Conservation (phyloP, 2,329 filamentous ascomycete genomes). For the Ophiosphaerella herpotricha region DNA sequence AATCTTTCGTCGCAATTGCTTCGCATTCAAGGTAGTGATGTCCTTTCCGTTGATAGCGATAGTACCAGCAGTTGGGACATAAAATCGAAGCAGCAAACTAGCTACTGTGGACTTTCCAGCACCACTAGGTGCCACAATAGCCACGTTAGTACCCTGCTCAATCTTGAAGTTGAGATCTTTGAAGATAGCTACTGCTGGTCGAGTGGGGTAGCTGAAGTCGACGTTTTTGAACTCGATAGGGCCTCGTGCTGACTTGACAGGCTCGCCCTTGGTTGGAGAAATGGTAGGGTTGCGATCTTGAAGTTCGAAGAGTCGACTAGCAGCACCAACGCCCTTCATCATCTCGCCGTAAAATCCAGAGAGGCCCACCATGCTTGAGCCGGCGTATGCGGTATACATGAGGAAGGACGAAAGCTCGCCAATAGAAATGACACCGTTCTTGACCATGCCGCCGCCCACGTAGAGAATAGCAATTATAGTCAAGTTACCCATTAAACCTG, state of each 20-base stretch:
- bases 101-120: constrained; percentile 97
- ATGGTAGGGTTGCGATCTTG: constrained; percentile 89
- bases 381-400: constrained; percentile 93
- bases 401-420: constrained; percentile 95
- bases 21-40: constrained; percentile 85
- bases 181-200: constrained; percentile 91
- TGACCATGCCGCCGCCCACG: constrained; percentile 88
- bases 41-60: constrained; percentile 86
- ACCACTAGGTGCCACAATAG: constrained; percentile 93
- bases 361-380: constrained; percentile 87
- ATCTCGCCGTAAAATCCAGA: constrained; percentile 97
- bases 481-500: constrained; percentile 93
- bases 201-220: constrained; percentile 87
- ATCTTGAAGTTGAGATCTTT: constrained; percentile 87
- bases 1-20: constrained; percentile 88
- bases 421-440: constrained; percentile 81
- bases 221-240: constrained; percentile 87
- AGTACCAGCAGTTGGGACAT: constrained; percentile 75
- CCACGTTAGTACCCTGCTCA: constrained; percentile 90
- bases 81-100: constrained; percentile 88
- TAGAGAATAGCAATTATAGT: constrained; percentile 90
- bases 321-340: constrained; percentile 98
- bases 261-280: constrained; percentile 79
- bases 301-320: constrained; percentile 93
- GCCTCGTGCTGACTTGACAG: constrained; percentile 82